Percentiles rank a stretch among this genome's conserved stretches.
Conservation (phyloP, 2,329 filamentous ascomycete genomes). For the Ascochyta pisi region DNA sequence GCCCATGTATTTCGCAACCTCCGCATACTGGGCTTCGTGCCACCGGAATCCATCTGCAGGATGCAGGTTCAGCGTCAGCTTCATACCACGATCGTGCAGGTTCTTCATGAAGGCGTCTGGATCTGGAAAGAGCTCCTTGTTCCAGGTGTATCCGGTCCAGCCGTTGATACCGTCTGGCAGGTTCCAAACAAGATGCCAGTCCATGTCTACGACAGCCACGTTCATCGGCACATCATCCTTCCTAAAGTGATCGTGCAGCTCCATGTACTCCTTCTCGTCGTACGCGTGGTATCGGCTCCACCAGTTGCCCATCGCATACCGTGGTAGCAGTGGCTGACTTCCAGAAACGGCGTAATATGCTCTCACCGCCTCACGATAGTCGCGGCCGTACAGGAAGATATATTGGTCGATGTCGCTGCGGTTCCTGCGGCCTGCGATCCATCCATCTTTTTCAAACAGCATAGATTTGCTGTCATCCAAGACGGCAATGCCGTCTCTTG, state of each 20-base stretch:
- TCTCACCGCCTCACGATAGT: slow-evolving; percentile 62
- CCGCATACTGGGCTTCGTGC: slow-evolving; percentile 64
- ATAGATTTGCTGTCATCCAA: slow-evolving; percentile 64
- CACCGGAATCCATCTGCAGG: slow-evolving; percentile 65
- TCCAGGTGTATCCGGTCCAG: slow-evolving; percentile 70
- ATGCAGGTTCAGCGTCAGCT: slow-evolving; percentile 67
- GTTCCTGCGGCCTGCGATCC: slow-evolving; percentile 56
- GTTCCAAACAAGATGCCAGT: slow-evolving; percentile 65
- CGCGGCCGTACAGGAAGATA: slow-evolving; percentile 65
- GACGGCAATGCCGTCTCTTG: slow-evolving; percentile 58
- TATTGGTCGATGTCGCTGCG: slow-evolving; percentile 64
- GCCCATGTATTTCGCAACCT: slow-evolving; percentile 60
- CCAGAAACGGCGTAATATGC: slow-evolving; percentile 65
- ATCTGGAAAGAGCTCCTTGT: slow-evolving; percentile 64
- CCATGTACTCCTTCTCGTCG: slow-evolving; percentile 61
- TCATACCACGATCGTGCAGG: slow-evolving; percentile 61
- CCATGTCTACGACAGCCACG: slow-evolving; percentile 70
- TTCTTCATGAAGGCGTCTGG: slow-evolving; percentile 60
- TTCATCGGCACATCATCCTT: slow-evolving; percentile 61
- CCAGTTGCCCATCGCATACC: slow-evolving; percentile 69
- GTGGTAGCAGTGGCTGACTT: slow-evolving; percentile 61
- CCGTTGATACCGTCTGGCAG: slow-evolving; percentile 50
- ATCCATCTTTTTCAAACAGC: slow-evolving; percentile 63
- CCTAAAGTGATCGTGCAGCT: slow-evolving; percentile 64
- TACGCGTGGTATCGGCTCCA: slow-evolving; percentile 70